Conservation (phyloP, 306 rosid species). For the Fragaria nilgerrensis region DNA sequence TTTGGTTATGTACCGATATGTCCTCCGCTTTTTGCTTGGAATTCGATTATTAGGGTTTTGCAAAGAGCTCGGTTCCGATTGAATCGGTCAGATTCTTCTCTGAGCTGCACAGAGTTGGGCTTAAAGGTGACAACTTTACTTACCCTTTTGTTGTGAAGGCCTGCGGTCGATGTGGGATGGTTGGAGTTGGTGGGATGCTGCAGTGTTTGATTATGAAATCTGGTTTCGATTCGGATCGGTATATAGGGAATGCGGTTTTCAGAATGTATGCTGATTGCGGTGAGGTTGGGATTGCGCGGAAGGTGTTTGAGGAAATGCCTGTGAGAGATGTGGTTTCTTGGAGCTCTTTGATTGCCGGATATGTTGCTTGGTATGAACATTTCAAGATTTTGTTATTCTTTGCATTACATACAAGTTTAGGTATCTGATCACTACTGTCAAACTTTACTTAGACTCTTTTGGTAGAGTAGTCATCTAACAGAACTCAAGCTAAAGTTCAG, state of each 20-base stretch:
- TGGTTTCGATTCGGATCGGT: conserved; percentile 33
- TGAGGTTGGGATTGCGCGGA: conserved; percentile 20
- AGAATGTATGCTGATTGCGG: conserved; percentile 40
- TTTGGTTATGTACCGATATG: conserved; percentile 35
- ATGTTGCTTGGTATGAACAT: conserved; percentile 29
- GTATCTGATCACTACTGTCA: not conserved
- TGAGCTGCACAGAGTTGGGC: conserved; percentile 25
- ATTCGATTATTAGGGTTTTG: conserved; percentile 41
- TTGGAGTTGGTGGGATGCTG: conserved; percentile 31
- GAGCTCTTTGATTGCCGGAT: conserved; percentile 56
- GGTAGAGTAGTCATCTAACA: too few species aligned
- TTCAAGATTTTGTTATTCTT: not conserved
- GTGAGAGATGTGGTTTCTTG: conserved; percentile 58
- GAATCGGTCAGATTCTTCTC: conserved; percentile 40
- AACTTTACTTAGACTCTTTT: not conserved
- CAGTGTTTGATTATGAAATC: conserved; percentile 44
- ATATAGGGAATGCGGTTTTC: conserved; percentile 45
- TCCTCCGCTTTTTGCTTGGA: conserved; percentile 54
- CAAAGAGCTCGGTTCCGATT: conserved; percentile 30
- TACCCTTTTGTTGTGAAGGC: conserved; percentile 56
- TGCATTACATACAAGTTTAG: not conserved
- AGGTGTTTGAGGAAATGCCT: conserved; percentile 53
- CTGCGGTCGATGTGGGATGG: conserved; percentile 32
- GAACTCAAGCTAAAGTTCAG: not conserved
- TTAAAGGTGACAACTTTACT: conserved; percentile 46